Evolutionary conservation across 768 basidiomycete species (phyloP), one percentile per base, ranked within the genome.

Genomic region (Coprinellus aureogranulatus): DNA sequence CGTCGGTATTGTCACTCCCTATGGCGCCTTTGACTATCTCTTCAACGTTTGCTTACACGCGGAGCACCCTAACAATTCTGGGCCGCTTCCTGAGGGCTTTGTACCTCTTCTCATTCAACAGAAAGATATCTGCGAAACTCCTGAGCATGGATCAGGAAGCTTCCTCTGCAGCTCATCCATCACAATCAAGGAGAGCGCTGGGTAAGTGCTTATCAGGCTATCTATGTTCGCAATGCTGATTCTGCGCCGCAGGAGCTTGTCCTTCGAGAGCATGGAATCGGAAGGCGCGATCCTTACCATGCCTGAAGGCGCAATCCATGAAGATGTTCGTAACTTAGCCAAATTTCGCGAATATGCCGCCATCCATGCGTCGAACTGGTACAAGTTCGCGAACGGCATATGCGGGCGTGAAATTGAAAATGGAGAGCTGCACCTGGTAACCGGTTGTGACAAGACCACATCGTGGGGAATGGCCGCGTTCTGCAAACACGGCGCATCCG

Each of bases 21-120:
- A 66, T 50, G 76, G 75, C 47, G 61, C 59, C 6, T 78, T 78
- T 31, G 69, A 71, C 52, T 69, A 71, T 45, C 67, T 75, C 6
- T 77, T 77, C 64, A 77, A 75, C 55, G 66, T 77, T 8, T 73
- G 70, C 41, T 53, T 71, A 2, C 64, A 74, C 46, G 54, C 60
- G n/a, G 56, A 59, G 42, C 59, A 73, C 52, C 70, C 70, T 34
- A 65, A 73, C 47, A 68, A 76, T 31, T 50, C 54, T 1, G 63
- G 59, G 6, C 64, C 66, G 10, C 66, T 75, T 14, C 73, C 77
- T 0, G 64, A 62, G 1, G 61, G 61, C 11, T 74, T 74, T 46
- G 54, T 18, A 12, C 70, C 67, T 5, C 46, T 77, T 9, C 16
- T 53, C 25, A 55, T 58, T 9, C 54, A 57, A 28, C 28, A 53